Conservation (phyloP, 2,329 filamentous ascomycete species). For the Monilinia polystroma region DNA sequence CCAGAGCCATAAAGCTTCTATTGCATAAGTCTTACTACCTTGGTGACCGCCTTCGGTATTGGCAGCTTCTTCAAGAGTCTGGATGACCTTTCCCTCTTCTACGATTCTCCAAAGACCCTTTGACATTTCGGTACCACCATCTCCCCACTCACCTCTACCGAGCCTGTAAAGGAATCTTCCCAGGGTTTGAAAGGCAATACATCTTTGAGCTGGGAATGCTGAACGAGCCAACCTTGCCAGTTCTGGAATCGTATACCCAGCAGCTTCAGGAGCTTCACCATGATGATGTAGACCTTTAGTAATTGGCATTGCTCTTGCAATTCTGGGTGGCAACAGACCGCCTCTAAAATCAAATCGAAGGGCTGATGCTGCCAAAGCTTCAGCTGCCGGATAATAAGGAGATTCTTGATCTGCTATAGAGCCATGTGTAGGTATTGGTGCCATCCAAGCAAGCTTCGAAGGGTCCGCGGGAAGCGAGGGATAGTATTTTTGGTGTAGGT, state of each 20-base stretch:
- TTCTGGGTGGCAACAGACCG: constrained; percentile 72
- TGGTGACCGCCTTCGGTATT: constrained; percentile 66
- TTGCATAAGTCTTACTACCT: constrained; percentile 79
- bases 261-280: constrained; percentile 85
- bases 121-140: constrained; percentile 64
- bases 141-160: constrained; percentile 69
- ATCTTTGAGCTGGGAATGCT: constrained; percentile 80
- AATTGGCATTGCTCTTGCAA: constrained; percentile 70
- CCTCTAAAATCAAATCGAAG: constrained; percentile 90
- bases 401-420: constrained; percentile 66
- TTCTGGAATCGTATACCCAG: constrained; percentile 90
- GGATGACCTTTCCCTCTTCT: constrained; percentile 73
- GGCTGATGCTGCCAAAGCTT: constrained; percentile 68
- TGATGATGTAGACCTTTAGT: constrained; percentile 89
- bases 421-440: constrained; percentile 63
- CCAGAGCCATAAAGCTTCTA: constrained; percentile 82
- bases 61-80: constrained; percentile 75
- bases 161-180: constrained; percentile 82
- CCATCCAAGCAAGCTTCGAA: constrained; percentile 86
- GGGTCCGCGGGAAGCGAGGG: constrained; percentile 83
- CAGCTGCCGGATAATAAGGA: constrained; percentile 77
- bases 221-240: constrained; percentile 78
- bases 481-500: constrained; percentile 91
- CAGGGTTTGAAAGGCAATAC: constrained; percentile 87
- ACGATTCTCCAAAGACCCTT: constrained; percentile 81